A percentile compares a stretch with the other conserved stretches of the same genome.
Evolutionary conservation across 495 filamentous ascomycete species (phyloP).

Genomic region (Astrothelium subdiscretum): DNA sequence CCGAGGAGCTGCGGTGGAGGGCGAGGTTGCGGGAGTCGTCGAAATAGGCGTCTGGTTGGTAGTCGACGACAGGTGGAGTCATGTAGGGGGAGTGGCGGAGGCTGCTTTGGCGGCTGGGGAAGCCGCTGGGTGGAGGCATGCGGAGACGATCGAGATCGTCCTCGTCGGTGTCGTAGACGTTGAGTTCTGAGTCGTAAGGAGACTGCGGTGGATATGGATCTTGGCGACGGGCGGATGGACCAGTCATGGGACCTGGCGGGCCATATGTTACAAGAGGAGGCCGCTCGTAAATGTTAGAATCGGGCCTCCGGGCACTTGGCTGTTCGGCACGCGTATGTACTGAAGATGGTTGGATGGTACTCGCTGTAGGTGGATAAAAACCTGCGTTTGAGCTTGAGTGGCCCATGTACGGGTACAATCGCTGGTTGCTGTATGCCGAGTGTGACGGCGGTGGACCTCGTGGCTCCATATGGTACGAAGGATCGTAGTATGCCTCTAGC

Average conservation of each 20-base stretch:
- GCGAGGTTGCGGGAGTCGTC: not conserved
- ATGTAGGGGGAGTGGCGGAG: not conserved
- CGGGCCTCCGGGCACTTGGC: not conserved
- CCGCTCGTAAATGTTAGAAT: not conserved
- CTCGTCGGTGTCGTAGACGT: not conserved
- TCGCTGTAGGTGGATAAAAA: not conserved
- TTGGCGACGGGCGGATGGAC: not conserved
- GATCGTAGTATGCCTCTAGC: not conserved
- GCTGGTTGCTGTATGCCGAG: not conserved
- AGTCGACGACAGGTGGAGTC: not conserved
- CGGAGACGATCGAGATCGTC: not conserved
- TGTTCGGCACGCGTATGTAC: not conserved
- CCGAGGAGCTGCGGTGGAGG: not conserved
- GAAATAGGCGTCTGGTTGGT: not conserved
- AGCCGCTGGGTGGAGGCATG: not conserved
- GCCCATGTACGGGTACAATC: not conserved
- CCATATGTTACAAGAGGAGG: not conserved
- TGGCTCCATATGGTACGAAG: not conserved
- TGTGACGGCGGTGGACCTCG: not conserved
- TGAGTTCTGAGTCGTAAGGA: not conserved
- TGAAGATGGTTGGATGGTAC: not conserved
- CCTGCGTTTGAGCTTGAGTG: not conserved
- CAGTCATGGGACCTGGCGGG: not conserved
- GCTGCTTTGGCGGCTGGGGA: not conserved
- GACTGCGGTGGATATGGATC: not conserved